Base-by-base conservation (phyloP, 495 filamentous ascomycete species). In the Podospora australis region DNA sequence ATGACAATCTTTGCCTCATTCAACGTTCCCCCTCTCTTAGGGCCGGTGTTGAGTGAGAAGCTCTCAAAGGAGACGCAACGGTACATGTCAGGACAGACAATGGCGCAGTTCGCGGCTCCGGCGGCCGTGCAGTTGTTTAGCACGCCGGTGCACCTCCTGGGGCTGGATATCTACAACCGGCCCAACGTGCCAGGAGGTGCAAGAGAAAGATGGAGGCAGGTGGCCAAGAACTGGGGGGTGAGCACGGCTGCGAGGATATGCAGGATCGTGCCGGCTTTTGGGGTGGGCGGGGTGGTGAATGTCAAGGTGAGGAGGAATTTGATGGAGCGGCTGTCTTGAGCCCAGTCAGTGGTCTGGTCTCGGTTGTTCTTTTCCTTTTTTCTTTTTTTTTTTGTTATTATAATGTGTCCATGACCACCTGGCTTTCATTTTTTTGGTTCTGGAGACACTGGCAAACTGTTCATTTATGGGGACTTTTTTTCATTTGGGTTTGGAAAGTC, bases 1-100 rank as follows among this genome's bases (percentile, higher is more conserved):
- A 67, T 95, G 50, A 96, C 91, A 16, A 88, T 97, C 65, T 95
- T 95, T 68, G 89, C 86, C 20, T 88, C 82, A 30, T 97, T 97
- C 77, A 96, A 96, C 63, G 73, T 96, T 21, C 91, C 91, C 0
- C 74, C 86, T 0, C 57, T 92, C 1, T 69, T 96, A 11, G 85
- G 88, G 0, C 86, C 84, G 0, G 58, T 71, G n/a, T 68, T 86
- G 6, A 65, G 74, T 38, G 70, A 67, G 9, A 67, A 74, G 10
- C 62, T 81, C 39, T 73, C 77, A 49, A 69, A 75, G 26, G 72
- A 77, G 26, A 17, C 69, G 21, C 54, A 70, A 43, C 54, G 58
- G 38, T 54, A 50, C 13, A 53, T 70, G 14, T 64, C 58, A 4
- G 75, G 76, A 3, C 46, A 81, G 53, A 78, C 79, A 2, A 58